phyloP scores from a whole-genome alignment of 441 rosid genomes.

The Pelargonium fulgidum region DNA sequence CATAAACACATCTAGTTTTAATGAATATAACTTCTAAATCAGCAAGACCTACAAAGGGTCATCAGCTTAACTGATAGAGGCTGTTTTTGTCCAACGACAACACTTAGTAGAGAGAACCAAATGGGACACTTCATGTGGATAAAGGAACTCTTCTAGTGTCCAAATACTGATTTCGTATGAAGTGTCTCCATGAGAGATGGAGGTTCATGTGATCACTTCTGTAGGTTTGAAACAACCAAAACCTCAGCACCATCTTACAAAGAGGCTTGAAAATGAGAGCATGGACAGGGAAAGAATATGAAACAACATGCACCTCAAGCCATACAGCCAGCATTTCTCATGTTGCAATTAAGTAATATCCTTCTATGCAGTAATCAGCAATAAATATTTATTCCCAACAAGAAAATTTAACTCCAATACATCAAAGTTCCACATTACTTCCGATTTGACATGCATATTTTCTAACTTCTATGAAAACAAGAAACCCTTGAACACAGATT shows the following conservation, averaged over 20 bases:
- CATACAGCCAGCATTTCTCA: not conserved
- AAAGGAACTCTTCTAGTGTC: too few relatives aligned
- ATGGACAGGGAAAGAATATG: not conserved
- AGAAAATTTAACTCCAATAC: not conserved
- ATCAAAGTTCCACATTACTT: not conserved
- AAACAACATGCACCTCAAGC: not conserved
- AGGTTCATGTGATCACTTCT: too few relatives aligned
- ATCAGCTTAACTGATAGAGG: not conserved
- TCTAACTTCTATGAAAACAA: constrained; percentile 1
- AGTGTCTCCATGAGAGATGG: too few relatives aligned
- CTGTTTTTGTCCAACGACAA: too few relatives aligned
- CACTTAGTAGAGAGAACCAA: too few relatives aligned
- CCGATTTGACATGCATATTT: not conserved
- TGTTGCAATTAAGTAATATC: not conserved
- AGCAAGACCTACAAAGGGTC: not conserved
- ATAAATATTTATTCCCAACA: constrained; percentile 1
- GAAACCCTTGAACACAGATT: constrained; percentile 3
- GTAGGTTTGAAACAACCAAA: not conserved
- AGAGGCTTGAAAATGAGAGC: constrained; percentile 3
- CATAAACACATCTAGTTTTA: not conserved
- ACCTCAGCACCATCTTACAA: not conserved
- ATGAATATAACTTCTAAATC: not conserved
- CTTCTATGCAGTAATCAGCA: not conserved
- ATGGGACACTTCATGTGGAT: too few relatives aligned
- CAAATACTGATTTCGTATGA: too few relatives aligned